Evolutionary conservation across 352 stramenopile species (phyloP), one percentile per base, ranked within the genome.

Genomic region (Phytophthora multivora): DNA sequence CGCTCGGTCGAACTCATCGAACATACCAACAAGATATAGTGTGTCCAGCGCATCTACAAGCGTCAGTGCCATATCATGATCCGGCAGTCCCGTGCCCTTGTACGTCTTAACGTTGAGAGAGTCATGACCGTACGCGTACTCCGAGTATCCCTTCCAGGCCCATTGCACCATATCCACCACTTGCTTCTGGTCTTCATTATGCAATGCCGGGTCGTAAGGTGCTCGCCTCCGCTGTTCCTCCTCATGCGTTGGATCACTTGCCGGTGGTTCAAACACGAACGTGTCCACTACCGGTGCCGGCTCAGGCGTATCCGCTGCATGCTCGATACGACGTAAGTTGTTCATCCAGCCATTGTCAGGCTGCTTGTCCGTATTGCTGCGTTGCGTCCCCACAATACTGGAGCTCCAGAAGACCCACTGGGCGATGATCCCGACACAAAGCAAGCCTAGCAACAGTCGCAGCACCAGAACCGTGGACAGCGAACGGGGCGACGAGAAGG

Each of bases 41-140:
- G 85, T 92, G 51, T 94, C 85, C 25, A 94, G 70, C 39, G 85
- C 86, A 47, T 94, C 83, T 15, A 92, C 81, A 19, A 94, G 73
- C 23, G 84, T 91, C 51, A 91, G 77, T 8, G 84, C 84, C 77
- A 91, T 88, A 61, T 93, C 84, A 62, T 90, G 82, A 28, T 68
- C 66, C 1, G 74, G 74, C 43, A 89, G 51, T 0, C 84, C 80
- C 3, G 71, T 83, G 25, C 80, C 77, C 15, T 65, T 77, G 67
- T 90, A 86, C 10, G 63, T 74, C 41, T 75, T 69, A 21, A 91
- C 79, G 45, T 93, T 86, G 12, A 93, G 57, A 30, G 83, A 86
- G 67, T 93, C 84, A 50, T 80, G 66, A 47, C 84, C 80, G 36
- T 88, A 93, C 11, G 84, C 84, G 45, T 88, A 79, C 9, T 71